Evolutionary conservation across 257 asterid species (phyloP), one percentile per base, ranked within the genome.

Genomic region (Thymus mandschuricus): DNA sequence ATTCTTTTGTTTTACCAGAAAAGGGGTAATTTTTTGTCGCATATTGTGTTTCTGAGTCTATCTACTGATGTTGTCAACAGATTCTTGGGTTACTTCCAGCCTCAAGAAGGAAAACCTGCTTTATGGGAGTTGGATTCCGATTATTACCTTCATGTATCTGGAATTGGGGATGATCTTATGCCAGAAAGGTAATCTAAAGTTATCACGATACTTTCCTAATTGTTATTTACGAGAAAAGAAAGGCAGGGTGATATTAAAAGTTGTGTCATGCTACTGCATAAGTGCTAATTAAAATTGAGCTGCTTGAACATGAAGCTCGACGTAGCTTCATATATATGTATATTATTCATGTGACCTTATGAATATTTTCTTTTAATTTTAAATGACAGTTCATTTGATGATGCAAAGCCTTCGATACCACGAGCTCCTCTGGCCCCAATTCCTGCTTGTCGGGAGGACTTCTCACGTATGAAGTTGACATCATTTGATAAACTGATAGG

Each of bases 41-140:
- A 51, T 56, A 29, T 62, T 55, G 51, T 74, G 51, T 48, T 59
- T 76, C 73, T 77, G 63, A 83, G 64, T 28, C 70, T 51, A 46
- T 67, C 43, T 67, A 66, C 49, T 58, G 46, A 76, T 79, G 79
- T 27, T 81, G 49, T 67, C 56, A 13, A 68, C 94, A 95, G 99
- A 79, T 95, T 95, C 80, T 85, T 95, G 89, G 99, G 99, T 64
- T 95, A 92, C 83, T 95, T 95, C 83, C 93, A 85, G 83, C 99
- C 99, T 28, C 93, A 86, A 78, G 99, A 95, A 64, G 99, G 99
- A 60, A 95, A 95, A 78, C 96, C 99, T 73, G 96, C 98, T 68
- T 83, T 95, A 34, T 95, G 99, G 99, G 99, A 95, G 76, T 82
- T 95, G 88, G 99, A 95, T 82, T 92, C 99, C 64, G 99, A 95